phyloP scores from a whole-genome alignment of 2,329 filamentous ascomycete species.

The Talaromyces funiculosus region DNA sequence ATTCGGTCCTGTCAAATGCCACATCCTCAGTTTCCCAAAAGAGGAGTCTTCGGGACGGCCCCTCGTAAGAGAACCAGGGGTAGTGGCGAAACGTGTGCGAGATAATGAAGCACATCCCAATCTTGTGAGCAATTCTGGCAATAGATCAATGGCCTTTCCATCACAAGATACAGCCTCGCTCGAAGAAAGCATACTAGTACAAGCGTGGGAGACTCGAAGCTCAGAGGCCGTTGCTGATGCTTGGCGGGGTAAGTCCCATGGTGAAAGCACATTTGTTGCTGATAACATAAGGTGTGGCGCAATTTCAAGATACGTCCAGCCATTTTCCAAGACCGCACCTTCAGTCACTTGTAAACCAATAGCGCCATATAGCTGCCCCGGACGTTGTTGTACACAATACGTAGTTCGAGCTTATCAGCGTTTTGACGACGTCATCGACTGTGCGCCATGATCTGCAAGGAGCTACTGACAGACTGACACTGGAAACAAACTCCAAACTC shows the following conservation, averaged over 20 bases:
- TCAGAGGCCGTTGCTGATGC: not conserved
- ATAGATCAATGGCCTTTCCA: not conserved
- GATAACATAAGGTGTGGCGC: not conserved
- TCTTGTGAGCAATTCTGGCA: not conserved
- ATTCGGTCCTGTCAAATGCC: not conserved
- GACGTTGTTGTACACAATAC: not conserved
- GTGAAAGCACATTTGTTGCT: not conserved
- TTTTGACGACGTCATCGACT: not conserved
- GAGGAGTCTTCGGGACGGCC: not conserved
- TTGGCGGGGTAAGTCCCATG: not conserved
- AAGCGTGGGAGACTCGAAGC: not conserved
- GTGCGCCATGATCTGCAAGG: not conserved
- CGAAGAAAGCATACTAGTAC: not conserved
- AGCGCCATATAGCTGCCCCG: not conserved
- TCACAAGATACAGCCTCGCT: not conserved
- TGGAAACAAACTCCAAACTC: not conserved
- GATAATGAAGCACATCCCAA: not conserved
- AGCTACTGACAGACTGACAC: not conserved
- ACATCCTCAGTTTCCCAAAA: not conserved
- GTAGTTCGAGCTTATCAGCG: not conserved
- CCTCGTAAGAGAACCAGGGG: not conserved
- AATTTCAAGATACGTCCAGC: not conserved
- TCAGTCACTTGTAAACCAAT: too few species aligned
- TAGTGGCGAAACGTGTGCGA: not conserved
- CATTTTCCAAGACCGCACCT: too few species aligned